Conservation (phyloP, 306 rosid species). For the Castanea sativa region DNA sequence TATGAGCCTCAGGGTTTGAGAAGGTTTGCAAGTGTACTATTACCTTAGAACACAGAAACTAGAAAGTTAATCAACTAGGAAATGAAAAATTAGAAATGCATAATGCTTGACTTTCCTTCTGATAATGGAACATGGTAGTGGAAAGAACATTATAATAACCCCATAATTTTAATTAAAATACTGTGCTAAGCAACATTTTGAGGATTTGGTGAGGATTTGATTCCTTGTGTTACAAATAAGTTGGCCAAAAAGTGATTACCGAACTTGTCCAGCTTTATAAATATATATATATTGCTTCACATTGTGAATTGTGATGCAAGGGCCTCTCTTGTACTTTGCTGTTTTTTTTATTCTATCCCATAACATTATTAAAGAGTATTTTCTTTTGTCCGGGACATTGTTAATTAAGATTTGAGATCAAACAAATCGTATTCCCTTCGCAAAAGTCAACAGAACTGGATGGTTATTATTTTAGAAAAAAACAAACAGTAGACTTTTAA, state of each 20-base stretch:
- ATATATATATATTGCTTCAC: not conserved
- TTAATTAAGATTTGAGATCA: too few relatives aligned
- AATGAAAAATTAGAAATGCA: too few relatives aligned
- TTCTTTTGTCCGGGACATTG: not conserved
- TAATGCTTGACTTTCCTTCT: not conserved
- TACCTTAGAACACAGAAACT: not conserved
- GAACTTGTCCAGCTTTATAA: conserved; percentile 2
- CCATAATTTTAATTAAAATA: not conserved
- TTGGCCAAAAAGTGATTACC: conserved; percentile 6
- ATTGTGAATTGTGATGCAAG: not conserved
- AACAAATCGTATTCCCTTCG: too few relatives aligned
- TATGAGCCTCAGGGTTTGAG: too few relatives aligned
- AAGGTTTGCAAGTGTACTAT: too few relatives aligned
- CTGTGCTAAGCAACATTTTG: conserved; percentile 6
- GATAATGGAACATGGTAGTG: not conserved
- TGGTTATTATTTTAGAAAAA: too few relatives aligned
- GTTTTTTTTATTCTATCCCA: not conserved
- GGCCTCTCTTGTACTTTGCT: not conserved
- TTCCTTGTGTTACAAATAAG: conserved; percentile 13
- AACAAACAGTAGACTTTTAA: too few relatives aligned
- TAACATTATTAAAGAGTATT: not conserved
- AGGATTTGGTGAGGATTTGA: conserved; percentile 33
- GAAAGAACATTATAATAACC: not conserved
- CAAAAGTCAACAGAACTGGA: too few relatives aligned
- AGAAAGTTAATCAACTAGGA: not conserved